Base-by-base conservation (phyloP, 345 rosid species). In the Turnera subulata region DNA sequence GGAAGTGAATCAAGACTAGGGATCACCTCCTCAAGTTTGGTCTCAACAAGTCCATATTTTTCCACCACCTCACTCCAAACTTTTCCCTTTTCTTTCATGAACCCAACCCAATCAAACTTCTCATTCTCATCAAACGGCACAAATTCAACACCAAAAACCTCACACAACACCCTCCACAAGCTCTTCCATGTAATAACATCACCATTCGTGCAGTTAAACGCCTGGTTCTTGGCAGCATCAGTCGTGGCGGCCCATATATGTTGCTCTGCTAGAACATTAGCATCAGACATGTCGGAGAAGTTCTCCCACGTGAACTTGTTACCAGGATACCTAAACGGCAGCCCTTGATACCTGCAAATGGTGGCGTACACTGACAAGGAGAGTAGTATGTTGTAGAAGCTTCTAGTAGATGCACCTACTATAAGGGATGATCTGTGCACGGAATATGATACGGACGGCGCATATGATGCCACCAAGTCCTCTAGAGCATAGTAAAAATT, bases 401-500 rank as follows among this genome's bases (percentile, higher is more conserved):
- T 72, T 29, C 78, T 47, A 0, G 75, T 17, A 0, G 85, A 77
- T 1, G 78, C 74, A 2, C 78, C 82, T 0, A 70, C 8, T 35
- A 77, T 67, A 4, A 72, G 67, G 0, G 80, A 77, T 0, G 82
- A 23, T 1, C 77, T 62, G 48, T 78, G 81, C 2, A 73, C 54
- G 0, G 73, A 67, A 24, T 65, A 58, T 0, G 77, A 37, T 0
- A 78, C 3, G 0, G 68, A 32, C 0, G 64, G 71, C 5, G 46
- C 21, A n/a, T 70, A 11, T 0, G 79, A 70, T 0, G 58, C 66
- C 22, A 77, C 17, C 0, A 69, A 23, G 26, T 80, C 85, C 39
- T 74, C 82, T 0, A 65, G 48, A 11, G 72, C 70, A 15, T 75
- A 70, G 62, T 77, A 80, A n/a, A 80, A 77, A 38, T 80, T 72